Evolutionary conservation across 1,139 yeast genomes (phyloP), one percentile per base, ranked within the genome.

Genomic region (Scheffersomyces lignicola): DNA sequence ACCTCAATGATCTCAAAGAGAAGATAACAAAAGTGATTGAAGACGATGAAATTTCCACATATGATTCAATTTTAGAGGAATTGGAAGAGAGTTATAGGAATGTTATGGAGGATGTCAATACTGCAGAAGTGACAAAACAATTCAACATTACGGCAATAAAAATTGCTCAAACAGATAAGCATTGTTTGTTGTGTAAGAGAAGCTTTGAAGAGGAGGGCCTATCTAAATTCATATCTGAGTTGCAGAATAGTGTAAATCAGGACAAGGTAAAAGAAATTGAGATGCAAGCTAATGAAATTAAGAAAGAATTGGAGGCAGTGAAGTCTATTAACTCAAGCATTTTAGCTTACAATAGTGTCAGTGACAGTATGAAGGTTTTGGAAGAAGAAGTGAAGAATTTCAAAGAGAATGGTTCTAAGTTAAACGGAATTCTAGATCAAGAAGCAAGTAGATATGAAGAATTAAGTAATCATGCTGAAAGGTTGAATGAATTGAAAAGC

Each of bases 101-200:
- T 17, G 78, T 85, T 0, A 58, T 78, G 24, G 83, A 80, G 44
- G 80, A 82, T 37, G 56, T 76, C 18, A 83, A 83, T 47, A 76
- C 84, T 42, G 75, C 74, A 21, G 80, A 79, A 36, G 83, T 85
- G 1, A 80, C 89, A 1, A 65, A 76, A 28, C 77, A 75, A 33
- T 84, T 81, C 53, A 83, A 84, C 45, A 56, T 70, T 20, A 78
- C 66, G 30, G 94, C 95, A 0, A 56, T 83, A 12, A 75, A 76
- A 30, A 60, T 78, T 34, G 89, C 92, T 0, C 63, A 77, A 30
- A 54, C 54, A 5, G 70, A 70, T 11, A 69, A 78, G 24, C 67
- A 73, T 36, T 86, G 95, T 52, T 64, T 80, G 29, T 59, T 86
- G 34, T 86, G 95, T 52, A 73, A 76, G 26, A 62, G 94, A 34